phyloP scores from a whole-genome alignment of 1,284 basidiomycete genomes.

The Xanthoconium separans region DNA sequence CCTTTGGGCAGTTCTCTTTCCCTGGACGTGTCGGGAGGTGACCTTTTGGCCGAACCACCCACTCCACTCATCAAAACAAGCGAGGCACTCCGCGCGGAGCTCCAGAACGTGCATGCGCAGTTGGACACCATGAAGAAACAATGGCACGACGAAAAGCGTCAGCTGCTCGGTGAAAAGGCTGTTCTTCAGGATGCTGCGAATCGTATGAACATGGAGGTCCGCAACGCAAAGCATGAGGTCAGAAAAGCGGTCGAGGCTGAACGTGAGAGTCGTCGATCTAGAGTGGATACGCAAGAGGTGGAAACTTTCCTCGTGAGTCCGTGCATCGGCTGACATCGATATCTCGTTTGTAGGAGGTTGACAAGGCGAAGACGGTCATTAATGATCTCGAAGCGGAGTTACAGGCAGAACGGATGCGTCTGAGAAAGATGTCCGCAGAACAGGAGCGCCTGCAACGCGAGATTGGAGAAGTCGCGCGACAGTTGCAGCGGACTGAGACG shows the following conservation, averaged over 20 bases:
- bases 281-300: conserved; percentile 56
- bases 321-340: conserved; percentile 4
- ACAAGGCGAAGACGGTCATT: conserved; percentile 61
- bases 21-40: conserved; percentile 47
- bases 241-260: conserved; percentile 52
- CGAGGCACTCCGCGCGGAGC: conserved; percentile 55
- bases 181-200: conserved; percentile 66
- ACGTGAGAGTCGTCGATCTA: conserved; percentile 45
- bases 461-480: conserved; percentile 56
- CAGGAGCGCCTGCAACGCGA: conserved; percentile 61
- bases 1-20: conserved; percentile 47
- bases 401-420: conserved; percentile 60
- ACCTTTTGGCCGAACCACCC: conserved; percentile 53
- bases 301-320: conserved; percentile 16
- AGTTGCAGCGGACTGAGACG: conserved; percentile 67
- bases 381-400: conserved; percentile 67
- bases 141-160: conserved; percentile 65
- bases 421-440: conserved; percentile 61
- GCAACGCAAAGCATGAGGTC: conserved; percentile 54
- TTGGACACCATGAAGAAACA: conserved; percentile 60
- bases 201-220: conserved; percentile 60
- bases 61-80: conserved; percentile 64
- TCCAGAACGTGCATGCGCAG: conserved; percentile 58
- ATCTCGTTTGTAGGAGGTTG: conserved; percentile 54
- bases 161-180: conserved; percentile 66